Percentiles rank a stretch among this genome's conserved stretches.
These are phyloP conservation scores for Tilletia indica DNA, from an alignment of 1,284 basidiomycete genomes.

Conservation along the genomic window DNA sequence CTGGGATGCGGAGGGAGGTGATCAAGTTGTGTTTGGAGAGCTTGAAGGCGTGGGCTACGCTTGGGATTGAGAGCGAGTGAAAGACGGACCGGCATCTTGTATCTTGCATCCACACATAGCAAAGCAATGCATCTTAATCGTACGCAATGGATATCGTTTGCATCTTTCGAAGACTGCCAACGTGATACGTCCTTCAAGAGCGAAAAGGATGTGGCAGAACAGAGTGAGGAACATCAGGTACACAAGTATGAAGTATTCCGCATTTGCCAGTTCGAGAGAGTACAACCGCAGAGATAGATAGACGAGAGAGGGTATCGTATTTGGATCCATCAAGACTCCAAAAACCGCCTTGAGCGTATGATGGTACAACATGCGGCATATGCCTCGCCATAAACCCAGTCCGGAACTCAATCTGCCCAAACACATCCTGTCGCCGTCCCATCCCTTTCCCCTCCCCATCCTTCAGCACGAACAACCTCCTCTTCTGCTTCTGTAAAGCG, in stretches of 20 bases:
- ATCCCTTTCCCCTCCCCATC: slow-evolving; percentile 7
- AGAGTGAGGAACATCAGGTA: too few species aligned
- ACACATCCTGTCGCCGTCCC: slow-evolving; percentile 60
- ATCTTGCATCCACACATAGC: too few species aligned
- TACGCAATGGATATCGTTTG: too few species aligned
- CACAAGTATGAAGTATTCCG: too few species aligned
- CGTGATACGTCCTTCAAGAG: too few species aligned
- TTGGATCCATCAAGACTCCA: neutral
- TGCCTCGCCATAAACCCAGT: slow-evolving; percentile 74
- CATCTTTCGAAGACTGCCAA: too few species aligned
- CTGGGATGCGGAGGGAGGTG: slow-evolving; percentile 12
- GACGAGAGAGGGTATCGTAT: too few species aligned
- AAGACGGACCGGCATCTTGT: too few species aligned
- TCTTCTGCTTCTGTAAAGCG: slow-evolving; percentile 16
- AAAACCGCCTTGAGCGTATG: slow-evolving; percentile 26
- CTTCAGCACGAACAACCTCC: slow-evolving; percentile 27
- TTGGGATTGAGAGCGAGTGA: neutral
- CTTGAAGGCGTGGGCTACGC: slow-evolving; percentile 7
- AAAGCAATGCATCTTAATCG: too few species aligned
- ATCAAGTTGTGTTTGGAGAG: slow-evolving; percentile 10
- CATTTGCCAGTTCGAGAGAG: too few species aligned
- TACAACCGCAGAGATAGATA: too few species aligned
- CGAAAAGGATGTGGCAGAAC: too few species aligned
- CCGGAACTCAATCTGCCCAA: slow-evolving; percentile 76
- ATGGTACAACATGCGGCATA: slow-evolving; percentile 62